Evolutionary conservation across 2,329 filamentous ascomycete genomes (phyloP).

Genomic region (Gnomoniopsis sp.): DNA sequence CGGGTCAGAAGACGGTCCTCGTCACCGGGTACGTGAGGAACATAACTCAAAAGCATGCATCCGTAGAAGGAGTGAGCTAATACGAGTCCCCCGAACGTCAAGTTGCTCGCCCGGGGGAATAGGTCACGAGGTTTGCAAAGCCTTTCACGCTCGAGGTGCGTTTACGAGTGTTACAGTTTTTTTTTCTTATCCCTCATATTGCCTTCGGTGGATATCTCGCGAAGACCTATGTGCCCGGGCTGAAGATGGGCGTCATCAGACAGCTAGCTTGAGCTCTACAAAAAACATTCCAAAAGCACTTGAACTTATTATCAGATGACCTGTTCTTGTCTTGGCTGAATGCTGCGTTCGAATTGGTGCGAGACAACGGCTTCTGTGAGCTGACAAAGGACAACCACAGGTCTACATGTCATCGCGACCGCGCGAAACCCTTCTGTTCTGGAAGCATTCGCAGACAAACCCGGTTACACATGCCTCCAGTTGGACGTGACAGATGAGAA

Average conservation of each 20-base stretch:
- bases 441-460: slow-evolving; percentile 36
- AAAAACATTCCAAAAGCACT: too few relatives aligned
- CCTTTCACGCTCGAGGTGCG: slow-evolving; percentile 50
- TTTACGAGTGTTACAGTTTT: too few relatives aligned
- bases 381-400: slow-evolving; percentile 25
- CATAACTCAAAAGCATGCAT: neutral
- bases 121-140: slow-evolving; percentile 49
- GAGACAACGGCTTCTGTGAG: neutral
- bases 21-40: slow-evolving; percentile 43
- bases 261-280: too few relatives aligned
- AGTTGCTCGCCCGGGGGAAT: slow-evolving; percentile 59
- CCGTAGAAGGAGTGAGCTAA: neutral
- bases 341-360: neutral
- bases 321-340: too few relatives aligned
- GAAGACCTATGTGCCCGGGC: too few relatives aligned
- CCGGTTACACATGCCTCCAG: slow-evolving; percentile 43
- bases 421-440: slow-evolving; percentile 49
- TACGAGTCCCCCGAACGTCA: neutral
- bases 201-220: too few relatives aligned
- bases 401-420: slow-evolving; percentile 54
- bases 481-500: slow-evolving; percentile 52
- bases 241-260: too few relatives aligned
- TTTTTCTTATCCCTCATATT: too few relatives aligned
- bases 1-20: slow-evolving; percentile 41
- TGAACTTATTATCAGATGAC: too few relatives aligned